Evolutionary conservation across 2,329 filamentous ascomycete genomes (phyloP).

Genomic region (Clonostachys sp.): DNA sequence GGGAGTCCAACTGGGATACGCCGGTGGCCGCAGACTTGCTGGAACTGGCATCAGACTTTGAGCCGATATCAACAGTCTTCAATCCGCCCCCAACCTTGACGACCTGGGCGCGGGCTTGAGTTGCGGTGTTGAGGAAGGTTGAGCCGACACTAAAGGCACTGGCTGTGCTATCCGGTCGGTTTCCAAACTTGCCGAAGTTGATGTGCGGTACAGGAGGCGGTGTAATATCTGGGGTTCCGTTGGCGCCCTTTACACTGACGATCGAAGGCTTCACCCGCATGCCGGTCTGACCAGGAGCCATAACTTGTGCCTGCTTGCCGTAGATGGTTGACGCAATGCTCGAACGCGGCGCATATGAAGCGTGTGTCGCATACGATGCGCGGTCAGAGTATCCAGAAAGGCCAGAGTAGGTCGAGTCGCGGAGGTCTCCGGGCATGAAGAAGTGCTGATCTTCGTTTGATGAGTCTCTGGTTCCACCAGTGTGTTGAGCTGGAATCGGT

Average conservation of each 20-base stretch:
- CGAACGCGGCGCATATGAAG: slow-evolving; percentile 55
- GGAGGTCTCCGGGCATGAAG: slow-evolving; percentile 85
- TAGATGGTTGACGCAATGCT: slow-evolving; percentile 94
- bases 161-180: slow-evolving; percentile 46
- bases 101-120: slow-evolving; percentile 52
- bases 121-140: slow-evolving; percentile 56
- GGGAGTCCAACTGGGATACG: no score
- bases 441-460: slow-evolving; percentile 78
- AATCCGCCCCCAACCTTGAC: slow-evolving; percentile 50
- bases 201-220: slow-evolving; percentile 68
- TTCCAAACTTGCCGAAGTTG: slow-evolving; percentile 56
- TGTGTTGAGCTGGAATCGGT: slow-evolving; percentile 71
- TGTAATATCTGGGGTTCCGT: slow-evolving; percentile 47
- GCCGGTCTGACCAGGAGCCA: slow-evolving; percentile 72
- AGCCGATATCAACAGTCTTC: slow-evolving; percentile 37
- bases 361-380: slow-evolving; percentile 51
- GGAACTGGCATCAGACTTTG: slow-evolving; percentile 26
- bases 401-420: slow-evolving; percentile 86
- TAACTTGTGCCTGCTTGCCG: slow-evolving; percentile 79
- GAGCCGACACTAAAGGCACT: slow-evolving; percentile 64
- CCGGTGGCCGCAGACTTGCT: not conserved
- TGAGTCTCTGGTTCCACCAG: slow-evolving; percentile 25
- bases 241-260: slow-evolving; percentile 80
- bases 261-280: slow-evolving; percentile 86
- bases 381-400: slow-evolving; percentile 61